A percentile compares a stretch with the other conserved stretches of the same genome.
Conservation (phyloP, 768 basidiomycete species). For the Panaeolus cyanescens region DNA sequence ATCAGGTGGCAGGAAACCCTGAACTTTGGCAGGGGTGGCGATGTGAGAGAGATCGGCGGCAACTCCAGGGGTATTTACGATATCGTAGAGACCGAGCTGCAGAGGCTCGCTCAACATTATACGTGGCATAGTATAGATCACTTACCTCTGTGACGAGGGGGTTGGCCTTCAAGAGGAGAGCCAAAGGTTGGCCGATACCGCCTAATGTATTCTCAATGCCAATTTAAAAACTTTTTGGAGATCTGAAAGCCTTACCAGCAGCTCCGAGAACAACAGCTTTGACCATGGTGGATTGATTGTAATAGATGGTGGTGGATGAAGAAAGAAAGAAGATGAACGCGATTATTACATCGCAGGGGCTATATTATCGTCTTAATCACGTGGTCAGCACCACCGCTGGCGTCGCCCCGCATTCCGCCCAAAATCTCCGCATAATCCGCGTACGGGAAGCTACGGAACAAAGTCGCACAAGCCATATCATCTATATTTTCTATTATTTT, state of each 20-base stretch:
- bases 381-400: conserved; percentile 20
- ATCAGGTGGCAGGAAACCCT: conserved; percentile 77
- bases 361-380: conserved; percentile 22
- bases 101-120: background rate
- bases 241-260: conserved; percentile 57
- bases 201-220: conserved; percentile 43
- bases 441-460: background rate
- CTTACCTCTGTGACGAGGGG: conserved; percentile 75
- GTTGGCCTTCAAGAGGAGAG: conserved; percentile 89
- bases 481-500: background rate
- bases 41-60: conserved; percentile 95
- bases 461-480: background rate
- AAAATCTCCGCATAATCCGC: conserved; percentile 7
- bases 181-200: conserved; percentile 96
- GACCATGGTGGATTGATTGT: conserved; percentile 38
- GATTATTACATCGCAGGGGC: conserved; percentile 14
- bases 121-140: background rate
- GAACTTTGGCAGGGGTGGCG: conserved; percentile 81
- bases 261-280: conserved; percentile 97
- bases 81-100: conserved; percentile 91
- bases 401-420: conserved; percentile 2
- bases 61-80: conserved; percentile 97
- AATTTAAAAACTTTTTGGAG: conserved; percentile 1
- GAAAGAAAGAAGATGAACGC: conserved; percentile 16
- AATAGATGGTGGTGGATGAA: conserved; percentile 22